Percentiles rank a stretch among this genome's conserved stretches.
phyloP scores from a whole-genome alignment of 495 filamentous ascomycete species.

The Patellaria atrata region DNA sequence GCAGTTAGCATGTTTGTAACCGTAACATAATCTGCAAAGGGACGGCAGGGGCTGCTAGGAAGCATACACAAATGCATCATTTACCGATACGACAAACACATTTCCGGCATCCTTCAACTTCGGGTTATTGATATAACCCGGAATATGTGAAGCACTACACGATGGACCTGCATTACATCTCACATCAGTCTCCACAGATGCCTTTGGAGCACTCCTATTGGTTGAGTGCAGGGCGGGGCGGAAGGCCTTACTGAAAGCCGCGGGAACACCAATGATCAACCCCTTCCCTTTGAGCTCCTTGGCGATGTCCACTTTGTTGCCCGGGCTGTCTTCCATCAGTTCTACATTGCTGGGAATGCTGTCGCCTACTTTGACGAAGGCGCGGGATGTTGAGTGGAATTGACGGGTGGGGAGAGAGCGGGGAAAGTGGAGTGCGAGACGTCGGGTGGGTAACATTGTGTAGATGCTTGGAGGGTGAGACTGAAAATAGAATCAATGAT shows the following conservation, averaged over 20 bases:
- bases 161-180: slow-evolving; percentile 36
- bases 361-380: slow-evolving; percentile 45
- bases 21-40: slow-evolving; percentile 6
- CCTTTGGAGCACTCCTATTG: neutral
- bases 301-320: slow-evolving; percentile 75
- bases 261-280: slow-evolving; percentile 75
- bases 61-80: slow-evolving; percentile 87
- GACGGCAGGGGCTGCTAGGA: neutral
- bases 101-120: slow-evolving; percentile 58
- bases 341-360: slow-evolving; percentile 45
- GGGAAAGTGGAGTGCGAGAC: slow-evolving; percentile 8
- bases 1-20: slow-evolving; percentile 1
- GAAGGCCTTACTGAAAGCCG: slow-evolving; percentile 56
- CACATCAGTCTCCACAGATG: neutral
- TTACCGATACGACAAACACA: slow-evolving; percentile 80
- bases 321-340: slow-evolving; percentile 49
- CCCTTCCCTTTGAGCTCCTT: slow-evolving; percentile 57
- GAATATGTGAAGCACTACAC: slow-evolving; percentile 68
- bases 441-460: slow-evolving; percentile 5
- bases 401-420: slow-evolving; percentile 14
- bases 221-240: neutral
- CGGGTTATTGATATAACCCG: slow-evolving; percentile 64
- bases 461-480: neutral
- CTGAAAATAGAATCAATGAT: neutral
- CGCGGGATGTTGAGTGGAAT: slow-evolving; percentile 41